These are phyloP conservation scores for Drechslerella dactyloides DNA, from an alignment of 2,329 filamentous ascomycete genomes.

Conservation along the genomic window DNA sequence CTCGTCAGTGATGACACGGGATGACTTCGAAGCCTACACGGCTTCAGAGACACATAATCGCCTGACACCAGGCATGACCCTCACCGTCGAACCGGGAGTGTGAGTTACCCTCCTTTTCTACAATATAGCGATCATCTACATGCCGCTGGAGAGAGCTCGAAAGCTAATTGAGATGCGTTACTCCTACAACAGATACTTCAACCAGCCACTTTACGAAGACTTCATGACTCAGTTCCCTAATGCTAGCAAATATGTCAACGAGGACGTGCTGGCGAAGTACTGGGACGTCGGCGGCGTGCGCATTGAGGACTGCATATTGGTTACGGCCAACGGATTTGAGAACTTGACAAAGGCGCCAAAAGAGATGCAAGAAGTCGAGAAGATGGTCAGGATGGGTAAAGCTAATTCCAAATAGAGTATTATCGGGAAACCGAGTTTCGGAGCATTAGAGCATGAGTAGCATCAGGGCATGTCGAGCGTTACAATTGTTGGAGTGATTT, in stretches of 20 bases:
- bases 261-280: constrained; percentile 69
- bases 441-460: too few relatives aligned
- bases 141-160: too few relatives aligned
- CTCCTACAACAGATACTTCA: constrained; percentile 66
- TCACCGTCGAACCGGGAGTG: constrained; percentile 80
- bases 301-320: constrained; percentile 88
- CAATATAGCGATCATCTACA: too few relatives aligned
- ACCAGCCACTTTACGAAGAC: constrained; percentile 73
- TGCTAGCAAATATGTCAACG: constrained; percentile 71
- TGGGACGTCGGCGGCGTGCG: constrained; percentile 85
- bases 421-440: background rate
- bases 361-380: constrained; percentile 56
- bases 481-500: too few relatives aligned
- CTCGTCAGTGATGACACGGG: constrained; percentile 72
- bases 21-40: constrained; percentile 29
- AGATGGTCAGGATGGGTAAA: constrained; percentile 2
- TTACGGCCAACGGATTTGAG: constrained; percentile 78
- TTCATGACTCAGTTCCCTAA: constrained; percentile 67
- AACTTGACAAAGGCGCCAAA: constrained; percentile 84
- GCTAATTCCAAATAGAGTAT: background rate
- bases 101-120: constrained; percentile 57
- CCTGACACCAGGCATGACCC: constrained; percentile 70
- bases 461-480: too few relatives aligned
- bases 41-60: constrained; percentile 44
- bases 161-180: too few relatives aligned